A percentile compares a stretch with the other conserved stretches of the same genome.
phyloP scores from a whole-genome alignment of 495 filamentous ascomycete species.

The Margaritispora aquatica region DNA sequence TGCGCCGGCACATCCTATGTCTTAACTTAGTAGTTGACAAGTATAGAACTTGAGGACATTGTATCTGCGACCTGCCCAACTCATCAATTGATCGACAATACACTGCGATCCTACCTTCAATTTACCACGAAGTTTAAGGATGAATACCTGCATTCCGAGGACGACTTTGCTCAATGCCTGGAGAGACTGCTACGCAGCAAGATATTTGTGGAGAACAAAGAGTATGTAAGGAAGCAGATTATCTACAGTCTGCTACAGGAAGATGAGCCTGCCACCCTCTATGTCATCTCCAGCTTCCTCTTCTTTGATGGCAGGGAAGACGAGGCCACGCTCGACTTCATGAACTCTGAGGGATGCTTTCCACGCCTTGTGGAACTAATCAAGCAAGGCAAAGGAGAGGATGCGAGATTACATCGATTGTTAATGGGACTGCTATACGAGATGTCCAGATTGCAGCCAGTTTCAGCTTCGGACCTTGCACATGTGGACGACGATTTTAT shows the following conservation, averaged over 20 bases:
- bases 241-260: conserved; percentile 89
- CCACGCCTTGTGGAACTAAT: conserved; percentile 78
- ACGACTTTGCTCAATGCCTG: conserved; percentile 78
- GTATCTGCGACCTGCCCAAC: conserved; percentile 64
- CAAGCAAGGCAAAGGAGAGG: conserved; percentile 51
- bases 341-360: conserved; percentile 84
- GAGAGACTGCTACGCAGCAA: conserved; percentile 71
- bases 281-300: conserved; percentile 80
- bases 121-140: conserved; percentile 76
- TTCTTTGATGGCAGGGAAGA: conserved; percentile 81
- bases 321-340: conserved; percentile 72
- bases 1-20: conserved; percentile 12
- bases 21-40: conserved; percentile 14
- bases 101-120: conserved; percentile 74
- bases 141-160: conserved; percentile 75
- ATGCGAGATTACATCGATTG: conserved; percentile 68
- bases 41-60: conserved; percentile 73
- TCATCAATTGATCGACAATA: conserved; percentile 79
- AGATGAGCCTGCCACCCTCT: conserved; percentile 70
- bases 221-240: conserved; percentile 90
- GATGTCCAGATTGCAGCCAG: conserved; percentile 87
- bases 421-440: conserved; percentile 90
- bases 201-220: conserved; percentile 66
- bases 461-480: conserved; percentile 73
- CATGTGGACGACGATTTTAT: conserved; percentile 81